Evolutionary conservation across 768 basidiomycete species (phyloP), one percentile per base, ranked within the genome.

Genomic region (Chalciporus chontae): DNA sequence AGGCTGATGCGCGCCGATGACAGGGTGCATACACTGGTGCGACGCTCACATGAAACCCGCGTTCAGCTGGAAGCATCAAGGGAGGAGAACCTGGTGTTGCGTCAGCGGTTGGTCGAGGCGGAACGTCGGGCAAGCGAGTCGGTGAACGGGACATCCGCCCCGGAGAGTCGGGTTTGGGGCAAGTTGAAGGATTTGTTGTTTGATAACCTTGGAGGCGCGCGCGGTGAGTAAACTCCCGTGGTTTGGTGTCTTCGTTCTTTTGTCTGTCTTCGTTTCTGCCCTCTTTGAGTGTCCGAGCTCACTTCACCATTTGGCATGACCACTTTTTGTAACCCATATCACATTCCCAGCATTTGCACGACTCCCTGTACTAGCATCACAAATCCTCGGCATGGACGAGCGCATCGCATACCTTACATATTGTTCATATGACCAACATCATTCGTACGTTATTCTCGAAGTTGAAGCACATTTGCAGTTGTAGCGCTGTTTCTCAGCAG

Each of bases 151-250:
- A 34, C 42, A 11, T 54, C 54, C 11, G 49, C 27, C 50, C 32
- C 39, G 8, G 67, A 66, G 23, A 56, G 24, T 29, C 57, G 54
- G 24, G 51, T 69, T 23, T 66, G 62, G 65, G 63, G 54, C 40
- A 60, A 48, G 48, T 45, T 66, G 51, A 69, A 59, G 44, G 65
- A 63, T 49, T 45, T 66, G 52, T 50, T 67, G 17, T 63, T 62
- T 53, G 62, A 69, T 42, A 62, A 60, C 19, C 40, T 69, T 31
- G 55, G 54, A 11, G 45, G 52, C 41, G 14, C 51, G 26, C 61
- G 52, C 10, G 54, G 55, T 56, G 64, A 48, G 61, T 66, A 40
- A 61, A 43, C 14, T 19, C 11, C 9, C 17, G 5, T 34, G 21
- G 41, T 17, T n/a, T 41, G 26, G 43, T 3, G 41, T 24, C 38